phyloP scores from a whole-genome alignment of 768 basidiomycete genomes.

The Russula earlei region DNA sequence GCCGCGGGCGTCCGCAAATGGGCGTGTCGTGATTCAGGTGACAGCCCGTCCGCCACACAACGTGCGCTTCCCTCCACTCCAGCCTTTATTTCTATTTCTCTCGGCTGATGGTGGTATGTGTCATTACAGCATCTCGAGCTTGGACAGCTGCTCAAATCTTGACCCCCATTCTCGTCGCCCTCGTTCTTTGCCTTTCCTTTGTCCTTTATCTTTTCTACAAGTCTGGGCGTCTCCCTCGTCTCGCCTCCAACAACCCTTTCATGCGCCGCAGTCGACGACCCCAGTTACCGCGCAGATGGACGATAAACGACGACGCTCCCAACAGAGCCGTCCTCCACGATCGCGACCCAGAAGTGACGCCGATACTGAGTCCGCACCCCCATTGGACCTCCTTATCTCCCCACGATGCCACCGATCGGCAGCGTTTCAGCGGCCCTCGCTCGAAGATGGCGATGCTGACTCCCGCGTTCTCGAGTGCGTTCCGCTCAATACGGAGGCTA shows the following conservation, averaged over 20 bases:
- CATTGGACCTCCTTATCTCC: not conserved
- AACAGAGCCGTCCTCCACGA: not conserved
- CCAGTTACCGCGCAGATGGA: not conserved
- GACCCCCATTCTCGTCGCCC: constrained; percentile 1
- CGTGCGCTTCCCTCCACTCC: constrained; percentile 2
- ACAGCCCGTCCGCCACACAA: not conserved
- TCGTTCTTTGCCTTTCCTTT: not conserved
- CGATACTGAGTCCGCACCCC: constrained; percentile 1
- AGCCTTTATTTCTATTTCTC: not conserved
- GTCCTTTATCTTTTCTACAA: not conserved
- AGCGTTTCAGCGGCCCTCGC: not conserved
- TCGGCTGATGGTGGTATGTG: constrained; percentile 7
- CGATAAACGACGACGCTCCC: not conserved
- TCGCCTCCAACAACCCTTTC: not conserved
- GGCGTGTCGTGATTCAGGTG: constrained; percentile 1
- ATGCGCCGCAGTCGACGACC: constrained; percentile 2
- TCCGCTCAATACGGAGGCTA: constrained; percentile 5
- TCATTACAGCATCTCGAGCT: constrained; percentile 11
- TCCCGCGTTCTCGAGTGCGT: not conserved
- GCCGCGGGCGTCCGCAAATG: constrained; percentile 2
- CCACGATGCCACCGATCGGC: not conserved
- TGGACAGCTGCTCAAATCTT: constrained; percentile 9
- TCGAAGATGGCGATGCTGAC: not conserved
- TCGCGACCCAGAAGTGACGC: constrained; percentile 9
- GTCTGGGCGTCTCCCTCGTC: constrained; percentile 1